A percentile compares a stretch with the other conserved stretches of the same genome.
Evolutionary conservation across 129 eudicot genomes (phyloP).

Genomic region (Saposhnikovia divaricata): DNA sequence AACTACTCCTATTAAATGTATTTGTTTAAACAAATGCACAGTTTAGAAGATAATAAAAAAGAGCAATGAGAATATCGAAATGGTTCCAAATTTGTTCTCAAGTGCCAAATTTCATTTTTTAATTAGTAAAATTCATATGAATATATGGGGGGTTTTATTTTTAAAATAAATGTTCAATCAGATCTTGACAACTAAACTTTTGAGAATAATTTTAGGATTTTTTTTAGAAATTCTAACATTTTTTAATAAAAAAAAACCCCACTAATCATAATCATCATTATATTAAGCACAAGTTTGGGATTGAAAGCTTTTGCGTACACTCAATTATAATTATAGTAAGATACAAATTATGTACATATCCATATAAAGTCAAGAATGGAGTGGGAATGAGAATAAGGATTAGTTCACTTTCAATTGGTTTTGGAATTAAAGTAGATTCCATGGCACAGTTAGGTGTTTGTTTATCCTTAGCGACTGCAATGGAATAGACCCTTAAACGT

Average conservation of each 20-base stretch:
- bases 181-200: too few species aligned
- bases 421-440: not conserved
- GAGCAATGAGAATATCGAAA: too few species aligned
- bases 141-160: too few species aligned
- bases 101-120: too few species aligned
- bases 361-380: conserved; percentile 4
- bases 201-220: too few species aligned
- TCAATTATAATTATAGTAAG: not conserved
- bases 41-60: not conserved
- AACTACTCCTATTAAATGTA: not conserved
- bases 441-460: not conserved
- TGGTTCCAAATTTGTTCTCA: too few species aligned
- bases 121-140: too few species aligned
- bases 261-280: not conserved
- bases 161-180: too few species aligned
- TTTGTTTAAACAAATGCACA: not conserved
- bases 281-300: conserved; percentile 4
- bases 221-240: too few species aligned
- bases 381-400: conserved; percentile 1
- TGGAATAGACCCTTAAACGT: not conserved
- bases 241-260: not conserved
- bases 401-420: not conserved
- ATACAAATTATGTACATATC: not conserved
- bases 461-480: not conserved
- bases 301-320: not conserved